Evolutionary conservation across 257 asterid genomes (phyloP).

Genomic region (Scutellaria galericulata): DNA sequence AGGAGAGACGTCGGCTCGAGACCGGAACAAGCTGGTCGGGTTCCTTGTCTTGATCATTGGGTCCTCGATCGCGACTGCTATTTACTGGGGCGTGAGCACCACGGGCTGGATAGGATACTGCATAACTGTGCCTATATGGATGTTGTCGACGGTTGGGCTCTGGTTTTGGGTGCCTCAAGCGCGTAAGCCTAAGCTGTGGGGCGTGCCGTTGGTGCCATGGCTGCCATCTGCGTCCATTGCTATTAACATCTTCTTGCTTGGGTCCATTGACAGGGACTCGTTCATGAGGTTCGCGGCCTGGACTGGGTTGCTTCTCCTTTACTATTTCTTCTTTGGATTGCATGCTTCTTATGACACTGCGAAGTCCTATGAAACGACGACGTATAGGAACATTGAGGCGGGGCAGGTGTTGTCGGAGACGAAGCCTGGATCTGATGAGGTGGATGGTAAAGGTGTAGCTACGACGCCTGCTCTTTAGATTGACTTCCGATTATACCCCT

Average conservation of each 20-base stretch:
- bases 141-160: conserved; percentile 45
- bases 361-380: conserved; percentile 29
- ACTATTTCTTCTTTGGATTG: conserved; percentile 56
- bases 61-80: conserved; percentile 51
- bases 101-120: conserved; percentile 58
- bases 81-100: conserved; percentile 48
- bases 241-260: conserved; percentile 53
- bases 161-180: conserved; percentile 54
- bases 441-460: not conserved
- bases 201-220: conserved; percentile 75
- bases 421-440: not conserved
- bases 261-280: conserved; percentile 51
- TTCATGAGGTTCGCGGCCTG: conserved; percentile 51
- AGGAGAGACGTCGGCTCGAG: conserved; percentile 41
- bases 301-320: conserved; percentile 43
- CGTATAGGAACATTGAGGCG: conserved; percentile 39
- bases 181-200: conserved; percentile 55
- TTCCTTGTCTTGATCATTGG: conserved; percentile 41
- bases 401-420: conserved; percentile 27
- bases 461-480: not conserved
- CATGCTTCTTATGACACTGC: conserved; percentile 68
- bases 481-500: not conserved
- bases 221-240: conserved; percentile 60
- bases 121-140: conserved; percentile 54
- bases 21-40: conserved; percentile 44